Base-by-base conservation (phyloP, 2,329 filamentous ascomycete genomes). In the Bretziella fagacearum region DNA sequence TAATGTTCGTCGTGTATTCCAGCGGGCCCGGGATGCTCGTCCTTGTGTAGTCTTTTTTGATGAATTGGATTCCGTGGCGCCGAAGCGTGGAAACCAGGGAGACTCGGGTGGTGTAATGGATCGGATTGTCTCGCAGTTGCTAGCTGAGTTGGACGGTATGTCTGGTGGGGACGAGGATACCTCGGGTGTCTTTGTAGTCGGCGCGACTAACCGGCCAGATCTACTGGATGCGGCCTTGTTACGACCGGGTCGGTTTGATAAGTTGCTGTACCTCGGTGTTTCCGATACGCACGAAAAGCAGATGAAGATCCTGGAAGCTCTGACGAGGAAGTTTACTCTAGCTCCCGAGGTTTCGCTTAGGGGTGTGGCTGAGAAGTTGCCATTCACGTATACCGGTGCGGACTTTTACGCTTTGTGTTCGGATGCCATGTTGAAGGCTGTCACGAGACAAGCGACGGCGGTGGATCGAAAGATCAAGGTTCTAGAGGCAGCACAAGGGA, bases 71-170 rank as follows among this genome's bases (percentile, higher is more conserved):
- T 91, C 84, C 0, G 89, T 96, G 2, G 89, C 91, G 3, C 91
- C 91, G 0, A 96, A 96, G 66, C 74, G 91, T 63, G 91, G 91
- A 30, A 96, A 96, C 57, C 89, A 96, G 62, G 91, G 91, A 42
- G 91, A 96, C 57, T 94, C 85, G 53, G 89, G 91, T 49, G 91
- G 91, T 58, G 91, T 96, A 48, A 96, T 96, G 89, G 91, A 96
- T 60, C 78, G 91, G 47, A 96, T 96, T 54, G 89, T 98, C 44
- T 91, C 82, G 51, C 91, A 96, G 65, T 67, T 98, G 37, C 73
- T 98, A 8, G 91, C 91, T 0, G 91, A 98, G 63, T 69, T 98
- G 18, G 91, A 98, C 59, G 91, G 91, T 44, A 98, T 98, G 91
- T 95, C 87, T 45, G 42, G 46, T 11, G 46, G 49, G 8, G 40